These are phyloP conservation scores for Orobanche coerulescens DNA, from an alignment of 257 asterid genomes.

Conservation along the genomic window DNA sequence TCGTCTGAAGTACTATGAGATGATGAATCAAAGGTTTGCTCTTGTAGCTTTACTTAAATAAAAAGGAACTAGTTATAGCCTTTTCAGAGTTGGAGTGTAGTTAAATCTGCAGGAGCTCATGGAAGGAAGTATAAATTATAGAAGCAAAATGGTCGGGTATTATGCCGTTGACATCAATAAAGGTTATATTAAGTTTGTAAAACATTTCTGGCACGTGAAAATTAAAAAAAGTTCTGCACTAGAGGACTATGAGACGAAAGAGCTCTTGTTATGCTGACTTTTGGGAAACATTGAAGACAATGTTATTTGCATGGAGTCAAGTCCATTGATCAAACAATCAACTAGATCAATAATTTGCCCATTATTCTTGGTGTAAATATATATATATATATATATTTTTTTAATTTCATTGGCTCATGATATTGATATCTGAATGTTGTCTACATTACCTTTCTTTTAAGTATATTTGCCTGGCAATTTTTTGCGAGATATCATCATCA, in stretches of 20 bases:
- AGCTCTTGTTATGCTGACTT: neutral
- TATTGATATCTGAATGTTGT: too few relatives aligned
- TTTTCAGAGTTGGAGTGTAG: neutral
- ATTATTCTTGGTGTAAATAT: neutral
- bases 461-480: too few relatives aligned
- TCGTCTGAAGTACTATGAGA: too few relatives aligned
- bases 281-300: neutral
- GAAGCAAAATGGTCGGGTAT: neutral
- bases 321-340: neutral
- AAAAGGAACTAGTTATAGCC: too few relatives aligned
- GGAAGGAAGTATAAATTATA: neutral
- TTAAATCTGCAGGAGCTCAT: neutral
- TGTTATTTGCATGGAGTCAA: neutral
- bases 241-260: neutral
- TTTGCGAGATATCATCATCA: too few relatives aligned
- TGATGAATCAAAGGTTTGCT: too few relatives aligned
- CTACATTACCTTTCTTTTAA: too few relatives aligned
- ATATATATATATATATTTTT: too few relatives aligned
- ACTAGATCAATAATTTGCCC: conserved; percentile 23
- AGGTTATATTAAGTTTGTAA: neutral
- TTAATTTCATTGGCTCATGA: too few relatives aligned
- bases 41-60: too few relatives aligned
- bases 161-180: neutral
- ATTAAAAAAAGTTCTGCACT: neutral
- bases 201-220: neutral